Conservation (phyloP, 345 rosid genomes). For the Geranium rotundifolium region DNA sequence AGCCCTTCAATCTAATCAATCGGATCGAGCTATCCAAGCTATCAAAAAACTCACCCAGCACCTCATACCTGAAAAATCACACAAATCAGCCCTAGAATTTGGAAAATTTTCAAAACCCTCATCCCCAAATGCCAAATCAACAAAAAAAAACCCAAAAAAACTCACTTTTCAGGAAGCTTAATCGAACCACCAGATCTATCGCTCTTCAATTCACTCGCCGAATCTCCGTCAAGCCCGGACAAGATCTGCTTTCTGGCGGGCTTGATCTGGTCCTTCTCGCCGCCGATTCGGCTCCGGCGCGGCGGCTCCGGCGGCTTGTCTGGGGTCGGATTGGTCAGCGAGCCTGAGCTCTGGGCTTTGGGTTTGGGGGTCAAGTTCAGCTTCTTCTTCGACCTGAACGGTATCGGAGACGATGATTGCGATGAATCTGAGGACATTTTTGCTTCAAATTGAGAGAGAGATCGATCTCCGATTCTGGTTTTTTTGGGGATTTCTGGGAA, state of each 20-base stretch:
- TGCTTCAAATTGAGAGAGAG: background rate
- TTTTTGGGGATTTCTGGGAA: background rate
- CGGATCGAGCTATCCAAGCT: conserved; percentile 49
- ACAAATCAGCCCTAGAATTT: background rate
- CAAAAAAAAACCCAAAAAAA: background rate
- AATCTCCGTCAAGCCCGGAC: conserved; percentile 12
- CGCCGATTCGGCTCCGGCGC: conserved; percentile 16
- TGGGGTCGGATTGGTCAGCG: conserved; percentile 36
- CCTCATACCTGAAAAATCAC: conserved; percentile 37
- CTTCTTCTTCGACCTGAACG: conserved; percentile 34
- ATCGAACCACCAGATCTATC: conserved; percentile 8
- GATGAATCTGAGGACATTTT: conserved; percentile 23
- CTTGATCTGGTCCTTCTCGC: conserved; percentile 12
- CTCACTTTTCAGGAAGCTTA: conserved; percentile 40
- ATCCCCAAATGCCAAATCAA: background rate
- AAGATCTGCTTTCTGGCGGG: conserved; percentile 34
- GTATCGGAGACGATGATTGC: conserved; percentile 15
- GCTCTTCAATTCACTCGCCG: conserved; percentile 9
- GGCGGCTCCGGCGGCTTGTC: conserved; percentile 28
- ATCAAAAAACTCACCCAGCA: conserved; percentile 51
- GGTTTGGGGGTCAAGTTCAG: conserved; percentile 10
- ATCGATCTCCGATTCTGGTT: background rate
- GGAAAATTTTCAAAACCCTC: background rate
- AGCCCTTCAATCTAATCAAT: conserved; percentile 41
- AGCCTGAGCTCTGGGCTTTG: conserved; percentile 7